Evolutionary conservation across 2,329 filamentous ascomycete species (phyloP), one percentile per base, ranked within the genome.

Genomic region (Chaetomium sp.): DNA sequence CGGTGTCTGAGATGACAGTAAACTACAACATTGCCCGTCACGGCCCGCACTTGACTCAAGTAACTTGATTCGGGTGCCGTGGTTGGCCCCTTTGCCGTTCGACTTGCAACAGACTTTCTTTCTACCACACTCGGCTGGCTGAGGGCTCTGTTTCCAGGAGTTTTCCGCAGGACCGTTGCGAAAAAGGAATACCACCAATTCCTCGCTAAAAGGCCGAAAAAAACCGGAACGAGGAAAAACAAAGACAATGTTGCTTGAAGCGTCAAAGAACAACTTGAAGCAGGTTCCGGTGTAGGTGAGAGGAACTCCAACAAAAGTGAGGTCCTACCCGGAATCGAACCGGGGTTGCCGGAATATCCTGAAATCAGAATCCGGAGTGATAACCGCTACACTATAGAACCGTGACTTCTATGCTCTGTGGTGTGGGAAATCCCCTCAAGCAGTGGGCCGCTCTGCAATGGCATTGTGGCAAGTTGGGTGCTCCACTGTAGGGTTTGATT

Each of bases 1-100:
- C 65, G 4, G 56, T 51, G 47, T 67, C 67, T 3, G 67, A 69
- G 60, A 70, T 70, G 69, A 53, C 54, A 1, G 67, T 67, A 23
- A 67, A 53, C 23, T 65, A 57, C 56, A 38, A 13, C 31, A 1
- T 54, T 19, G 4, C n/a, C 13, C 49, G 21, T 10, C 12, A 4
- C 45, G 7, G 23, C 2, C 16, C n/a, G 6, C 13, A 6, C 51
- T 13, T 42, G 16, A 42, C 16, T 42, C 38, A n/a, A 42, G 38
- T 1, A 19, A 42, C 16, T n/a, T 42, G 38, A 42, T n/a, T 42
- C 38, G 3, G 38, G 5, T 42, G 16, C n/a, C n/a, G 38, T 42
- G 38, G 2, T 6, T 19, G 16, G 6, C 38, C 16, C 5, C 2
- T 42, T 42, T 16, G 16, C 16, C 5, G 7, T 42, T 42, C 38